These are phyloP conservation scores for Sugiyamaella americana DNA, from an alignment of 805 yeast genomes.

Conservation along the genomic window DNA sequence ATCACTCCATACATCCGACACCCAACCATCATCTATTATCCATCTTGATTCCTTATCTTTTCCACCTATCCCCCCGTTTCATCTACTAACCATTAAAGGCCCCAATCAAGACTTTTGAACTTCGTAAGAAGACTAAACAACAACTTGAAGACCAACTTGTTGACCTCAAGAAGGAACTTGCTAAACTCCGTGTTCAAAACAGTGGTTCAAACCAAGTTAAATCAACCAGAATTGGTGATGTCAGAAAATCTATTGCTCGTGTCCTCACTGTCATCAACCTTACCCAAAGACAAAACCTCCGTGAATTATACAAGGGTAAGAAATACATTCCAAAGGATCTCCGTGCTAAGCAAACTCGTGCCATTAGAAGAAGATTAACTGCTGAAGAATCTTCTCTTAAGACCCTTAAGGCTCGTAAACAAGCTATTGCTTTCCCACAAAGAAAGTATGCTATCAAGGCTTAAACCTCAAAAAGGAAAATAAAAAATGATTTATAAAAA, in stretches of 20 bases:
- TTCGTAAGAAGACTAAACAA: constrained; percentile 94
- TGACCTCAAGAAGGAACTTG: constrained; percentile 95
- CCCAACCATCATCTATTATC: too few relatives aligned
- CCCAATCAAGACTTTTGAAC: constrained; percentile 80
- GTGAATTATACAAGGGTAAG: constrained; percentile 79
- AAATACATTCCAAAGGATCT: constrained; percentile 97
- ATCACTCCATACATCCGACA: too few relatives aligned
- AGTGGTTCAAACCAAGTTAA: constrained; percentile 65
- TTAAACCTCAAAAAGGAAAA: constrained; percentile 38
- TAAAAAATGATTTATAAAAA: neutral
- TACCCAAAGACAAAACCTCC: constrained; percentile 92
- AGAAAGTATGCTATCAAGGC: constrained; percentile 99
- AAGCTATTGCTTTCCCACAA: constrained; percentile 93
- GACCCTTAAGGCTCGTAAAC: constrained; percentile 90
- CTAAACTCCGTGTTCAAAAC: constrained; percentile 93
- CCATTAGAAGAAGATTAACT: constrained; percentile 95
- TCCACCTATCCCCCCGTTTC: too few relatives aligned
- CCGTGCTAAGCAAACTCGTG: constrained; percentile 99
- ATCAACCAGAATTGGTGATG: constrained; percentile 92
- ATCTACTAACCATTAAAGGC: constrained; percentile 12
- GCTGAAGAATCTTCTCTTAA: constrained; percentile 71
- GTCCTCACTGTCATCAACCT: constrained; percentile 95
- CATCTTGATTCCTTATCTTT: too few relatives aligned
- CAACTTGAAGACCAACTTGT: constrained; percentile 91
- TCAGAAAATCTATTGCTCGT: constrained; percentile 97